Base-by-base conservation (phyloP, 1,284 basidiomycete species). In the Psilocybe mexicana region DNA sequence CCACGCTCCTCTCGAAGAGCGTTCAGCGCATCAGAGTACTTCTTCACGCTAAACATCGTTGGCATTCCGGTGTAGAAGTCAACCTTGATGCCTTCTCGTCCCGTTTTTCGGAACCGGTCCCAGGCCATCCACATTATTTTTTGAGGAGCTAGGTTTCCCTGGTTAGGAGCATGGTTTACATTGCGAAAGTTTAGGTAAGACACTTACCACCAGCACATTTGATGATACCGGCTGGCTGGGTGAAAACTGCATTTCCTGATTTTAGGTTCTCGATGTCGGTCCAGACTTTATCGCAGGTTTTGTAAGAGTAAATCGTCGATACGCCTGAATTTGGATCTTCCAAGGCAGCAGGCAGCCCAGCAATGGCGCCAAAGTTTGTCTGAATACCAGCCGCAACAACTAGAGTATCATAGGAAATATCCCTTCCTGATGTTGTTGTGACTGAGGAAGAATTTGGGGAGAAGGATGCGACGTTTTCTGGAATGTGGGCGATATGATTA, bases 71-170 rank as follows among this genome's bases (percentile, higher is more conserved):
- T 95, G 68, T 91, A 90, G 73, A 98, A 98, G 60, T 92, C 85
- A 60, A 94, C 76, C 58, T 87, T 81, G 67, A 91, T 80, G 54
- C 80, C 77, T 6, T 76, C 70, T n/a, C 88, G 81, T 3, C 77
- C 74, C 2, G 87, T 88, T 65, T 73, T 79, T 54, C 79, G 77
- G 68, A 82, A 93, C 49, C 85, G 77, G 67, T 93, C 90, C 88
- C 88, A 90, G 49, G 93, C 90, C 92, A 95, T 94, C 91, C 94
- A 96, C 86, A 94, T 92, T 63, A 96, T 91, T 75, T 96, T 96
- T 70, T 94, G 92, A 18, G 93, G 93, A 12, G 92, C 93, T 93
- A 64, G 25, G 53, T 48, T 35, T 18, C 10, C n/a, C 28, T 23
- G 11, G 28, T 30, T 33, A 30, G 35, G 28, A 48, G 8, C 7